Conservation (phyloP, 2,329 filamentous ascomycete genomes). For the Fusarium liriodendri region DNA sequence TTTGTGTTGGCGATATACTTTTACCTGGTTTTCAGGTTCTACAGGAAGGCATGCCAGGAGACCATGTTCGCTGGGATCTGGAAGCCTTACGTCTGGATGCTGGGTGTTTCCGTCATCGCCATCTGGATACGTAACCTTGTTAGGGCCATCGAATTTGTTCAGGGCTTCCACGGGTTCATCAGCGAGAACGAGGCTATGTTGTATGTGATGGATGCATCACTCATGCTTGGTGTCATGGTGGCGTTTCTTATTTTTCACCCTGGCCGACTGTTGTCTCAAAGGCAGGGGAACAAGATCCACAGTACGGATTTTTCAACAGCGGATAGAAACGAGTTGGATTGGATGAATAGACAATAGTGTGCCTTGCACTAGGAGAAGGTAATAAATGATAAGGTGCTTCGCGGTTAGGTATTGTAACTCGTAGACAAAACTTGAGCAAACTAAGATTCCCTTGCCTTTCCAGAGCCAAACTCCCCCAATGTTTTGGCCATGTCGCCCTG, state of each 20-base stretch:
- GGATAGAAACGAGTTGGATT: not conserved
- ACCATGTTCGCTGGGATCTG: not conserved
- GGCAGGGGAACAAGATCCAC: not conserved
- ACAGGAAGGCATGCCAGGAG: not conserved
- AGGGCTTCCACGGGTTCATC: conserved; percentile 18
- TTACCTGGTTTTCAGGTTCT: not conserved
- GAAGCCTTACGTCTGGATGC: conserved; percentile 4
- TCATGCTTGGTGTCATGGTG: not conserved
- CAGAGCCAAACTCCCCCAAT: not conserved
- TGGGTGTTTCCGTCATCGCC: conserved; percentile 1
- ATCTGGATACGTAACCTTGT: conserved; percentile 20
- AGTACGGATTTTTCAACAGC: not conserved
- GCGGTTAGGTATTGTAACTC: too few relatives aligned
- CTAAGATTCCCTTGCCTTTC: not conserved
- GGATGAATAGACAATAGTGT: not conserved
- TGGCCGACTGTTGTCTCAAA: not conserved
- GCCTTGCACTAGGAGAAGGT: too few relatives aligned
- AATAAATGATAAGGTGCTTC: too few relatives aligned
- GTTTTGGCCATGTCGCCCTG: not conserved
- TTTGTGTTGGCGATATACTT: not conserved
- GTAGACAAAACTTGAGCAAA: not conserved
- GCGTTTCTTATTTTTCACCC: not conserved
- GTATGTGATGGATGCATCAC: not conserved
- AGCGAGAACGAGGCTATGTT: conserved; percentile 4
- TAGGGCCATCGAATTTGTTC: conserved; percentile 14